Conservation (phyloP, 2,329 filamentous ascomycete species). For the Penicillium sp. region DNA sequence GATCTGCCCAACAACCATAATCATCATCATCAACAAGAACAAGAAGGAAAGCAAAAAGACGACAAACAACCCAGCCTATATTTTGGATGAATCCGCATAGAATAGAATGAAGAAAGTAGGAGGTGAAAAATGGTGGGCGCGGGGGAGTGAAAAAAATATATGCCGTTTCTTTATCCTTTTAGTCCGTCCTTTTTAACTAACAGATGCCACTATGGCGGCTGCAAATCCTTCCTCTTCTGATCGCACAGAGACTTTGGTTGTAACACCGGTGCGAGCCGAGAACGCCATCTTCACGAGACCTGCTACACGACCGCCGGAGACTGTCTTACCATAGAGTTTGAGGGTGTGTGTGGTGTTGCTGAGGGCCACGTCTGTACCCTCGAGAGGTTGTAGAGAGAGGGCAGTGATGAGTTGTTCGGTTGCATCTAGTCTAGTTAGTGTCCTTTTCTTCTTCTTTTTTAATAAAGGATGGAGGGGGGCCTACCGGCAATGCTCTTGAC, state of each 20-base stretch:
- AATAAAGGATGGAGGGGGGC: conserved; percentile 23
- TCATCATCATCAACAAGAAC: conserved; percentile 8
- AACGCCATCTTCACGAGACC: conserved; percentile 89
- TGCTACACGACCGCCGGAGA: conserved; percentile 83
- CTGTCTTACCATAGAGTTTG: conserved; percentile 93
- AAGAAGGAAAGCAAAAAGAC: neutral
- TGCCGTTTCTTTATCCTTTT: neutral
- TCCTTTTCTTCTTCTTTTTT: neutral
- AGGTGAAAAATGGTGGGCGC: neutral
- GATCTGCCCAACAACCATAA: conserved; percentile 10
- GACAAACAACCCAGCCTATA: neutral
- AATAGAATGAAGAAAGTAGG: neutral
- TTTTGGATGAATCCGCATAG: neutral
- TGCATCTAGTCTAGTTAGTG: conserved; percentile 59
- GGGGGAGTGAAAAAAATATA: neutral
- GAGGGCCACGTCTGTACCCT: conserved; percentile 87
- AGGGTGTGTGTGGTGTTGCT: conserved; percentile 88
- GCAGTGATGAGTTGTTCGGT: conserved; percentile 85
- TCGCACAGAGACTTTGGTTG: conserved; percentile 89
- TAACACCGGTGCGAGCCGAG: conserved; percentile 87
- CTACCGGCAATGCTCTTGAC: conserved; percentile 90
- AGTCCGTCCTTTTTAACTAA: conserved; percentile 58
- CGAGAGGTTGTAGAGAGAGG: conserved; percentile 85
- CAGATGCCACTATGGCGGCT: conserved; percentile 74
- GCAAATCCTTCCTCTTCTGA: conserved; percentile 92